Percentiles rank a stretch among this genome's conserved stretches.
Evolutionary conservation across 345 rosid species (phyloP).

Genomic region (Salix suchowensis): DNA sequence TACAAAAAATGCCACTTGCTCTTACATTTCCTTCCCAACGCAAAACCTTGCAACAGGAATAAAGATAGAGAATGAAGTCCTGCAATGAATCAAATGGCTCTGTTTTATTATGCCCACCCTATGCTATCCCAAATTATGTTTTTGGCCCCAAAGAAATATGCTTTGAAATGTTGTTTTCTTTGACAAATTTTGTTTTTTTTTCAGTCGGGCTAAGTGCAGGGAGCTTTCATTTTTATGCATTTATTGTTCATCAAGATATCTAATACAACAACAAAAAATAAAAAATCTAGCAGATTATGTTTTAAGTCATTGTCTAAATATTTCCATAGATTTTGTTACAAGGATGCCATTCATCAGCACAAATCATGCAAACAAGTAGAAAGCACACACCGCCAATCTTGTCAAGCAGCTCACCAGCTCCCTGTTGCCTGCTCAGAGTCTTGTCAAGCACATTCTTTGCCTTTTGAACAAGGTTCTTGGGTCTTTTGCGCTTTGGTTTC

Average conservation of each 20-base stretch:
- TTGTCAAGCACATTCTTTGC: constrained; percentile 56
- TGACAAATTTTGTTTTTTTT: background rate
- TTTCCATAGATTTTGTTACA: background rate
- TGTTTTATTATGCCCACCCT: background rate
- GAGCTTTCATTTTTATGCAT: background rate
- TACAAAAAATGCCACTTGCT: background rate
- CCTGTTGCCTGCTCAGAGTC: constrained; percentile 38
- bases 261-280: background rate
- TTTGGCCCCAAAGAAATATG: background rate
- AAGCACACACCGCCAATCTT: constrained; percentile 54
- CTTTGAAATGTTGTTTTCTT: background rate
- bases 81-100: background rate
- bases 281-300: background rate
- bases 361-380: background rate
- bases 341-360: background rate
- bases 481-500: constrained; percentile 55
- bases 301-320: background rate
- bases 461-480: constrained; percentile 46
- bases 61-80: background rate
- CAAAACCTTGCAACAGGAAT: background rate
- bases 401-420: constrained; percentile 48
- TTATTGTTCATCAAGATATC: background rate
- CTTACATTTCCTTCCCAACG: background rate
- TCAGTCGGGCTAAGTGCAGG: background rate
- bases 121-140: background rate